phyloP scores from a whole-genome alignment of 345 rosid genomes.

The Rhodomyrtus tomentosa region DNA sequence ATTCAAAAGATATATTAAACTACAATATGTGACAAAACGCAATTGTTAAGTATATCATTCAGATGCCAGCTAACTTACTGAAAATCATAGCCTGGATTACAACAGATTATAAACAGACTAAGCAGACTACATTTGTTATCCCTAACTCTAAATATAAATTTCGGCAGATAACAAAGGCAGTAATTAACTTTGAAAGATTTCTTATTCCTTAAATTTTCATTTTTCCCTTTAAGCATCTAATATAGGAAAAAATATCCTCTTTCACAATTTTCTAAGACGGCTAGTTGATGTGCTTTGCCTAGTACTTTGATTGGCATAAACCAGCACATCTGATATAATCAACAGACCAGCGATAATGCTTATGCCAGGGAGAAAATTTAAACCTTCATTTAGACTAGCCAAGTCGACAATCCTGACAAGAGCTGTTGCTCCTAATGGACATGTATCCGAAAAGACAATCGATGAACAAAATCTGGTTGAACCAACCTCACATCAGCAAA shows the following conservation, averaged over 20 bases:
- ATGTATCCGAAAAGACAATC: not conserved
- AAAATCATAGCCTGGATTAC: not conserved
- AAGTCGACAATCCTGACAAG: not conserved
- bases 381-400: not conserved
- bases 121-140: not conserved
- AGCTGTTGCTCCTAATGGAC: not conserved
- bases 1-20: not conserved
- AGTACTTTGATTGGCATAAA: not conserved
- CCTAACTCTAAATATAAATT: not conserved
- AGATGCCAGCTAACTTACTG: not conserved
- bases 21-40: not conserved
- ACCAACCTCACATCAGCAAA: constrained; percentile 92
- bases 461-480: not conserved
- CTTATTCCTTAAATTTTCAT: not conserved
- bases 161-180: not conserved
- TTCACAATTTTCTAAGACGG: not conserved
- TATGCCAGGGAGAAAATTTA: not conserved
- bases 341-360: not conserved
- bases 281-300: not conserved
- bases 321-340: not conserved
- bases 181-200: not conserved
- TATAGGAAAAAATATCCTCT: not conserved
- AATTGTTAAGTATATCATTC: not conserved
- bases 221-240: not conserved
- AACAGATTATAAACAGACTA: not conserved